Conservation (phyloP, 768 basidiomycete genomes). For the Hygrophoropsis aurantiaca region DNA sequence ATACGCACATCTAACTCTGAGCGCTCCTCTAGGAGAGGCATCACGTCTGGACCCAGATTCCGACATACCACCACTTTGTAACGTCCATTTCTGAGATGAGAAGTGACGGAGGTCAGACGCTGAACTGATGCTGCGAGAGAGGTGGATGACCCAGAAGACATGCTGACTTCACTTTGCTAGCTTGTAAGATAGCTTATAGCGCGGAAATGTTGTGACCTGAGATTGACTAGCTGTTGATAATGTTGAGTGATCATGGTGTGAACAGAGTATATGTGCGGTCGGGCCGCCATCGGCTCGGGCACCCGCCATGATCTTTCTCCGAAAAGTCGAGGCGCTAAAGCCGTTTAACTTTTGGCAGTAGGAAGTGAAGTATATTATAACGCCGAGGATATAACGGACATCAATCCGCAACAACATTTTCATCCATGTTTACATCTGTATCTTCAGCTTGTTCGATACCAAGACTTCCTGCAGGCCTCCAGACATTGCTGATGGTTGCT, state of each 20-base stretch:
- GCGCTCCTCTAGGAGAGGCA: constrained; percentile 52
- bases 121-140: constrained; percentile 4
- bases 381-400: not conserved
- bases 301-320: not conserved
- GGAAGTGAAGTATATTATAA: too few species aligned
- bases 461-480: constrained; percentile 80
- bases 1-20: constrained; percentile 56
- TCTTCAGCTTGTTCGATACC: constrained; percentile 76
- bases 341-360: too few species aligned
- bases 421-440: constrained; percentile 46
- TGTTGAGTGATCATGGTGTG: too few species aligned
- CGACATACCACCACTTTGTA: constrained; percentile 57
- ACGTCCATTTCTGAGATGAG: constrained; percentile 21
- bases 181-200: too few species aligned
- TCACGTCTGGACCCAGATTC: constrained; percentile 61
- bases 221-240: not conserved
- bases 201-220: not conserved
- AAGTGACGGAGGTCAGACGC: constrained; percentile 26
- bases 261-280: not conserved
- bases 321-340: not conserved
- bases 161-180: constrained; percentile 4
- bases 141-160: constrained; percentile 28
- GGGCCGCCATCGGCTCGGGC: not conserved
- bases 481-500: constrained; percentile 78
- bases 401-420: constrained; percentile 35